A percentile compares a stretch with the other conserved stretches of the same genome.
phyloP scores from a whole-genome alignment of 192 early-diverging fungal genomes.

The Cladochytrium replicatum region DNA sequence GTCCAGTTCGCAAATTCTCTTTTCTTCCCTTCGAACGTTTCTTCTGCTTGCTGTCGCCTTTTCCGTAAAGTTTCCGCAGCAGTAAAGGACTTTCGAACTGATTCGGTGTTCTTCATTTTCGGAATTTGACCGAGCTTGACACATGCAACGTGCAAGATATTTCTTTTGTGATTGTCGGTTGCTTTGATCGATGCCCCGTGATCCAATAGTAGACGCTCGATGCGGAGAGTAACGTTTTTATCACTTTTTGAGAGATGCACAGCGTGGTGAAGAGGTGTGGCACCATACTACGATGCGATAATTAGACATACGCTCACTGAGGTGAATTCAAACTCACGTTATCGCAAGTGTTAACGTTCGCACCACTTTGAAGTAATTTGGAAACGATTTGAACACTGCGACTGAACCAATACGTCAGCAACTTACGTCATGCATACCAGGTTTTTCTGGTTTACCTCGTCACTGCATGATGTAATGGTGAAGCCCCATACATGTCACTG shows the following conservation, averaged over 20 bases:
- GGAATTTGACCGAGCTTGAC: slow-evolving; percentile 26
- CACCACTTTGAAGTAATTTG: no score
- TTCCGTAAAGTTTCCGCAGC: no score
- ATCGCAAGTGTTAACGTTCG: no score
- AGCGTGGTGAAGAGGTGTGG: slow-evolving; percentile 40
- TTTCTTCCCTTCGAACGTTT: slow-evolving; percentile 17
- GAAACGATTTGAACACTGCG: no score
- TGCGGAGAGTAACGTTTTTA: slow-evolving; percentile 30
- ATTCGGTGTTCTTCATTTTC: slow-evolving; percentile 19
- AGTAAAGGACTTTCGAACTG: no score
- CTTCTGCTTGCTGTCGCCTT: no score
- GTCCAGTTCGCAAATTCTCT: not conserved
- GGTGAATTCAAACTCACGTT: no score
- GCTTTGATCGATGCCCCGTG: slow-evolving; percentile 39
- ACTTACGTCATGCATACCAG: no score
- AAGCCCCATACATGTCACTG: slow-evolving; percentile 15
- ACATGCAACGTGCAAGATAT: slow-evolving; percentile 43
- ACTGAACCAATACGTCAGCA: no score
- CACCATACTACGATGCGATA: no score
- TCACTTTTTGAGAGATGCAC: slow-evolving; percentile 33
- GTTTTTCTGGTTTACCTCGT: no score
- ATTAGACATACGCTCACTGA: no score
- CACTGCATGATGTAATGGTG: slow-evolving; percentile 39
- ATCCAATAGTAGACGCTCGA: slow-evolving; percentile 34
- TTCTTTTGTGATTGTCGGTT: slow-evolving; percentile 35